Base-by-base conservation (phyloP, 208 protist genomes). In the Acanthamoeba castellanii region DNA sequence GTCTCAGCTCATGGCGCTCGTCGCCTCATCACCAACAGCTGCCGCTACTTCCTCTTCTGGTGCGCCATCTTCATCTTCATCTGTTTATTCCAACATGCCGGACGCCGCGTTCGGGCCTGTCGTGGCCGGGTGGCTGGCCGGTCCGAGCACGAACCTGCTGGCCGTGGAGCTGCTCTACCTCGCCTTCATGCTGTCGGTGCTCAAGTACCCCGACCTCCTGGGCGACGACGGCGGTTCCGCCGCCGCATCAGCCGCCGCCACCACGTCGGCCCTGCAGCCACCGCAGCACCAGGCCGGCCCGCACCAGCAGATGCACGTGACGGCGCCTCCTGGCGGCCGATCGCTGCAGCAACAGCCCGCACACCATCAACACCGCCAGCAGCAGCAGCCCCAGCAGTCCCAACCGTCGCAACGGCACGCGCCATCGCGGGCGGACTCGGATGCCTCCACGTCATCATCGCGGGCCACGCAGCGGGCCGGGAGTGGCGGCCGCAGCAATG, bases 161-260 rank as follows among this genome's bases (percentile, higher is more conserved):
- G 74, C 74, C 22, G 74, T 84, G 37, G 74, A 84, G 74, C 45
- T 84, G 37, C 74, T 84, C 74, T 84, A 84, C 74, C 45, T 84
- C 9, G 74, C 74, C 74, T 84, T 84, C 74, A 84, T 84, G 74
- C 74, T 84, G 74, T 42, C 74, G 37, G n/a, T 84, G n/a, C 74
- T 84, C 42, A 84, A 84, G 20, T 84, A 84, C 74, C 74, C 74
- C 34, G 45, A 84, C 74, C 74, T 84, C 6, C 27, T 84, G 34
- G 74, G 45, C 74, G 74, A 84, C 7, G 74, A 84, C 42, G n/a
- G 74, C 42, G 74, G 3, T 25, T 2, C 22, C 74, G 37, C 22
- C 8, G 34, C 42, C 74, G 74, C 74, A 16, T 3, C 22, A 14
- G 9, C 66, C 32, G 30, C 30, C n/a, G 8, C 66, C 6, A 20